These are phyloP conservation scores for Trichothecium sympodiale DNA, from an alignment of 2,329 filamentous ascomycete genomes.

Conservation along the genomic window DNA sequence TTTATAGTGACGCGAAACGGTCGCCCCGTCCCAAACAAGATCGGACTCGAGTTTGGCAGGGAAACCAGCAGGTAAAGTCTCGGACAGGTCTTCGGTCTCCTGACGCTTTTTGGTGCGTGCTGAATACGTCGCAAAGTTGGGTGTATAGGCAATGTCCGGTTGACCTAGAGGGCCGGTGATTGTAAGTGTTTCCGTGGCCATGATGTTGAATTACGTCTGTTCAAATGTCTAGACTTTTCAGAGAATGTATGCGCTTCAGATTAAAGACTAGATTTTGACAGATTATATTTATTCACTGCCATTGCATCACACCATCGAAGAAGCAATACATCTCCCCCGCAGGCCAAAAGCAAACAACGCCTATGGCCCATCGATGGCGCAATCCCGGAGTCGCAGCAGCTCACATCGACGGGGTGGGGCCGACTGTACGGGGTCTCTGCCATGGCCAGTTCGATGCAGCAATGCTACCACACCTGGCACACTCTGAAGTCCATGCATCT, in stretches of 20 bases:
- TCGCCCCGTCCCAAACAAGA: slow-evolving; percentile 46
- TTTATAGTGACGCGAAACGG: slow-evolving; percentile 33
- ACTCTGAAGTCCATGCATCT: no score
- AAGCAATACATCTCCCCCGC: no score
- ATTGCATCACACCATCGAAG: no score
- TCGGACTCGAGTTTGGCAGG: slow-evolving; percentile 34
- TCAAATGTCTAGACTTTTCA: no score
- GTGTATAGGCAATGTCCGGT: slow-evolving; percentile 48
- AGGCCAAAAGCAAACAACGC: no score
- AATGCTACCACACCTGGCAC: no score
- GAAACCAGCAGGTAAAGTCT: slow-evolving; percentile 36
- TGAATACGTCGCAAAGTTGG: slow-evolving; percentile 41
- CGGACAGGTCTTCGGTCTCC: slow-evolving; percentile 26
- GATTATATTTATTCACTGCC: no score
- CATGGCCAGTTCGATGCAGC: no score
- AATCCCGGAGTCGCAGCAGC: not conserved
- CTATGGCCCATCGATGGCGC: not conserved
- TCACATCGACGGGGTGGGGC: not conserved
- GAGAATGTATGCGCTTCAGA: no score
- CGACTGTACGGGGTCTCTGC: slow-evolving; percentile 2
- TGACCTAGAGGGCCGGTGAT: slow-evolving; percentile 28
- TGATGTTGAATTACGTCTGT: no score
- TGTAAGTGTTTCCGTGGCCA: not conserved
- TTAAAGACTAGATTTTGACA: no score
- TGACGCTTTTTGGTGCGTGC: slow-evolving; percentile 34